These are phyloP conservation scores for Daldinia sp. DNA, from an alignment of 2,329 filamentous ascomycete genomes.

Conservation along the genomic window DNA sequence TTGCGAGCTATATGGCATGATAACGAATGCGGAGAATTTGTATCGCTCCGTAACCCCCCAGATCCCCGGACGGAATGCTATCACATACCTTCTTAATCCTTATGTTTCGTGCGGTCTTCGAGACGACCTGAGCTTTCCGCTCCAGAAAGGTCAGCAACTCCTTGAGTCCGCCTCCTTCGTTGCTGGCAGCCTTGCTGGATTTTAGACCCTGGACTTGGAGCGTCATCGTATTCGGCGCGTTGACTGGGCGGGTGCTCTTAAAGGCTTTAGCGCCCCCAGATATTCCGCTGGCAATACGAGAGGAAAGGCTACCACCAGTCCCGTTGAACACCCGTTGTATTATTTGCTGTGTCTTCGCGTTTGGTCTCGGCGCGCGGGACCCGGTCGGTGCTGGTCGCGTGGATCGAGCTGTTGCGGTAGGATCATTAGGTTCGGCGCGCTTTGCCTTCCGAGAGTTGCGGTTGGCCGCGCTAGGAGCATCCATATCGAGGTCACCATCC, in stretches of 20 bases:
- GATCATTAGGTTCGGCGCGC: conserved; percentile 40
- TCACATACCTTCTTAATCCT: conserved; percentile 83
- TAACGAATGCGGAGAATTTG: conserved; percentile 56
- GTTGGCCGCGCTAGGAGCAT: conserved; percentile 55
- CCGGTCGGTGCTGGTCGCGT: conserved; percentile 36
- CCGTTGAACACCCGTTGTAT: conserved; percentile 59
- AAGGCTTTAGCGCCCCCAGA: conserved; percentile 45
- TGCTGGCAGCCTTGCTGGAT: conserved; percentile 74
- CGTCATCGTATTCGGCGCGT: conserved; percentile 51
- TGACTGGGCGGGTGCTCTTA: conserved; percentile 38
- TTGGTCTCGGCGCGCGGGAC: conserved; percentile 45
- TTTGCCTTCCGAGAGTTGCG: conserved; percentile 48
- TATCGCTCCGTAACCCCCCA: conserved; percentile 57
- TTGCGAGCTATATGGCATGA: conserved; percentile 55
- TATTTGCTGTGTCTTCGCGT: conserved; percentile 56
- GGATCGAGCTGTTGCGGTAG: conserved; percentile 35
- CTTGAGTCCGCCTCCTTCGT: conserved; percentile 74
- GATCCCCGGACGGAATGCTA: conserved; percentile 58
- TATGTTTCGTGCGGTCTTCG: conserved; percentile 64
- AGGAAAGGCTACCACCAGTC: conserved; percentile 51
- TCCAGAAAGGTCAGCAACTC: conserved; percentile 77
- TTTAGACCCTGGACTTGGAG: conserved; percentile 72
- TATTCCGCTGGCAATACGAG: conserved; percentile 53
- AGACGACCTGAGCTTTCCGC: conserved; percentile 72
- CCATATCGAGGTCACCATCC: conserved; percentile 73